Percentiles rank a stretch among this genome's conserved stretches.
Evolutionary conservation across 192 early-diverging fungal genomes (phyloP).

Genomic region (Gamsiella multidivaricata): DNA sequence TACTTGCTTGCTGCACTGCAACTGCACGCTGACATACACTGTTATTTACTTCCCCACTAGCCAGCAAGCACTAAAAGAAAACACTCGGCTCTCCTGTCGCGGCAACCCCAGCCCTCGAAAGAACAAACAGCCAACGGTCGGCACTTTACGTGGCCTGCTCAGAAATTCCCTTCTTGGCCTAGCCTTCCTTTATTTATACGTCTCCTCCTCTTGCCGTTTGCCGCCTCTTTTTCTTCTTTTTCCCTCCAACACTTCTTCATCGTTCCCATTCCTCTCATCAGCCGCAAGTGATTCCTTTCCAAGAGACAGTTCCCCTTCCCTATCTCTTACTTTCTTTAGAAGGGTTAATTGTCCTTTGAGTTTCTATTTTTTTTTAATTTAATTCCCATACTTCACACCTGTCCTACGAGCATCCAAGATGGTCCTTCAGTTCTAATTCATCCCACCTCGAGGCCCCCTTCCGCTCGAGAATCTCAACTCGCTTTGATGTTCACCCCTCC

Average conservation of each 20-base stretch:
- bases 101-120: no score
- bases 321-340: not conserved
- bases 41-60: no score
- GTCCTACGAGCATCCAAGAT: not conserved
- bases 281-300: not conserved
- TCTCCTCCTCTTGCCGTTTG: not conserved
- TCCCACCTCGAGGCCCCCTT: conserved; percentile 1
- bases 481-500: conserved; percentile 15
- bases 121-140: no score
- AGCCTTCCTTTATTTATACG: not conserved
- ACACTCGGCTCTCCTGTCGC: not conserved
- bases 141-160: not conserved
- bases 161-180: conserved; percentile 9
- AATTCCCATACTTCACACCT: not conserved
- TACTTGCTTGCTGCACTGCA: no score
- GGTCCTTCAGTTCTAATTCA: not conserved
- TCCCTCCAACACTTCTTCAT: not conserved
- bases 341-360: not conserved
- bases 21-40: no score
- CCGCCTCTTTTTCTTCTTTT: not conserved
- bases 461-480: conserved; percentile 24
- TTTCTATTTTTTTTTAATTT: not conserved
- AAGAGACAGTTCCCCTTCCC: conserved; percentile 7
- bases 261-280: not conserved
- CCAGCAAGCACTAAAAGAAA: no score